Conservation (phyloP, 371 early-diverging fungal genomes). For the Mortierella sp. region DNA sequence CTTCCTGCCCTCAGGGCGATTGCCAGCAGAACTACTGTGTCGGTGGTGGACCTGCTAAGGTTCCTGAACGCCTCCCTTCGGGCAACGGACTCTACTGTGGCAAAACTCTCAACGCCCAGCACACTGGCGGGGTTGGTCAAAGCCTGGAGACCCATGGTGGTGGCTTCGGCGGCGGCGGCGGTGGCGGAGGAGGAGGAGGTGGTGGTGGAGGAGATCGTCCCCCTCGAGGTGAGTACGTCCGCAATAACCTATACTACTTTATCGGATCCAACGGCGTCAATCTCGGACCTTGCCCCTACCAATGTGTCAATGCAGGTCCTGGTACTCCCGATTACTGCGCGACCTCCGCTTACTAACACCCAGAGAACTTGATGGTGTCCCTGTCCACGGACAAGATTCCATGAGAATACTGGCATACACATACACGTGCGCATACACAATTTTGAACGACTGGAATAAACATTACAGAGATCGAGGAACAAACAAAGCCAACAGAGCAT, state of each 20-base stretch:
- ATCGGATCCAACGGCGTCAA: constrained; percentile 16
- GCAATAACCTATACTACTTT: constrained; percentile 26
- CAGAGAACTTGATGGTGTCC: too few relatives aligned
- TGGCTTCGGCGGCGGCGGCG: background rate
- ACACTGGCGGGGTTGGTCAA: background rate
- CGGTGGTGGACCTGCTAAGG: constrained; percentile 20
- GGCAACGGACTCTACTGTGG: constrained; percentile 27
- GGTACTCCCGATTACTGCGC: constrained; percentile 20
- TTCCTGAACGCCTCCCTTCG: constrained; percentile 5
- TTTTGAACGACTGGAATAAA: too few relatives aligned
- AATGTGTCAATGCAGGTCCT: constrained; percentile 15
- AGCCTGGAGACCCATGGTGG: background rate
- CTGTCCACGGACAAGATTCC: too few relatives aligned
- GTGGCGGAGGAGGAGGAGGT: constrained; percentile 5
- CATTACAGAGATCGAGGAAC: background rate
- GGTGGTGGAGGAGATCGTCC: background rate
- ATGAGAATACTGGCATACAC: too few relatives aligned
- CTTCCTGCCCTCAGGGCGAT: constrained; percentile 5
- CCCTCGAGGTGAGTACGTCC: constrained; percentile 11
- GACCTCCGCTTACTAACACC: background rate
- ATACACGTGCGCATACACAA: too few relatives aligned
- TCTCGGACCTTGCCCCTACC: constrained; percentile 18
- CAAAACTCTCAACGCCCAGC: background rate
- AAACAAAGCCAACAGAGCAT: background rate
- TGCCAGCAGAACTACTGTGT: constrained; percentile 25